phyloP scores from a whole-genome alignment of 2,329 filamentous ascomycete genomes.

The Xylariaceae sp. region DNA sequence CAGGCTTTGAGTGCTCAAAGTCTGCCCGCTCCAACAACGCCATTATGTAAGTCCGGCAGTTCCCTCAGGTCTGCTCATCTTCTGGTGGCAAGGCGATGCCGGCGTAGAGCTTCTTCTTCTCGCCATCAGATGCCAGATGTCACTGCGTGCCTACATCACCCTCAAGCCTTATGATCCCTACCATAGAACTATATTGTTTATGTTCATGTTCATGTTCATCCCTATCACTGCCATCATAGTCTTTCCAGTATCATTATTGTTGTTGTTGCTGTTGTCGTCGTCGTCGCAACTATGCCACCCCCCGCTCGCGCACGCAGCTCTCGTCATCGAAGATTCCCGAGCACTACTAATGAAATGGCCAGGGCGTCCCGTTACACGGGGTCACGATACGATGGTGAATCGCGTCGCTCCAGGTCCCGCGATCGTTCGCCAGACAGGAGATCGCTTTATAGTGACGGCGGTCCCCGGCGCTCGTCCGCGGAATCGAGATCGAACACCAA shows the following conservation, averaged over 20 bases:
- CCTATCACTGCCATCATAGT: background rate
- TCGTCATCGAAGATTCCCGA: background rate
- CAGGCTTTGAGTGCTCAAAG: background rate
- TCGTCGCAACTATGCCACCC: background rate
- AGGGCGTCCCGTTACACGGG: slow-evolving; percentile 52
- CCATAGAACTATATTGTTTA: no score
- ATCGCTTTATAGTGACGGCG: slow-evolving; percentile 55
- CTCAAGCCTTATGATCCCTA: no score
- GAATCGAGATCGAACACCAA: slow-evolving; percentile 53
- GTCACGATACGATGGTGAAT: slow-evolving; percentile 57
- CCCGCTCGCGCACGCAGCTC: background rate
- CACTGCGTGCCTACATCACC: background rate
- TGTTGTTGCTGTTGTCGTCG: background rate
- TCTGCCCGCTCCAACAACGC: background rate
- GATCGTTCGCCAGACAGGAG: slow-evolving; percentile 62
- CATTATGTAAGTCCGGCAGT: slow-evolving; percentile 23
- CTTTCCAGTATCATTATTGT: background rate
- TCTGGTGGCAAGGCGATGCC: background rate
- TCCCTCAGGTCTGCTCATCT: background rate
- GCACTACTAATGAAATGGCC: slow-evolving; percentile 7
- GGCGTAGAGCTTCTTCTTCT: background rate
- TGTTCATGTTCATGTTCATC: no score
- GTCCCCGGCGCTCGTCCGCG: slow-evolving; percentile 63
- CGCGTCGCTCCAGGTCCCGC: slow-evolving; percentile 59
- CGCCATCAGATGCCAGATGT: background rate